Base-by-base conservation (phyloP, 805 yeast species). In the Scheffersomyces coipomensis region DNA sequence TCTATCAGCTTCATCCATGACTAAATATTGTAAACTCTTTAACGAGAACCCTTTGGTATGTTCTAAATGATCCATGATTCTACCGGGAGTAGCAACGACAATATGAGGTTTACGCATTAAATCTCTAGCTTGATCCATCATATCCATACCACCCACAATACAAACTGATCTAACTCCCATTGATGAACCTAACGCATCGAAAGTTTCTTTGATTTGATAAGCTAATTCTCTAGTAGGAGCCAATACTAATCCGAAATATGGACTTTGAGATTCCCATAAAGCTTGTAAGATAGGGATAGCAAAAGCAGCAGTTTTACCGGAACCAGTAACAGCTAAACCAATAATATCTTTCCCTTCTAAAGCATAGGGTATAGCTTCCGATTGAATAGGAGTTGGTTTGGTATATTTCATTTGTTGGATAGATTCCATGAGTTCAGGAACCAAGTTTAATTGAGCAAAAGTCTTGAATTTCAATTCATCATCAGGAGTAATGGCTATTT, bases 291-390 rank as follows among this genome's bases (percentile, higher is more conserved):
- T 88, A 1, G 99, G 99, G 37, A 93, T 80, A 7, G 98, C 97
- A 72, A 93, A 93, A 0, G 99, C 99, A 0, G 98, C 99, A 0
- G 99, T 93, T 63, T 91, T 91, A 47, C 99, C 99, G 3, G 97
- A 88, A 33, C 99, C 99, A 0, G 99, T 91, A 56, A 91, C 97
- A 0, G 99, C 99, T 45, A 91, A 75, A 11, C 99, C 99, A 55
- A 91, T 89, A 34, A 91, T 83, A 65, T 91, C 99, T 48, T 88
- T 80, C 3, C 97, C 97, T 49, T 84, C 79, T 15, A 93, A 65
- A 3, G 96, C 97, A 48, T 85, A 85, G 1, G 98, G 98, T 45
- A 91, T 85, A 10, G 97, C 78, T 61, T 88, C 88, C 6, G 83
- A 77, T 66, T 91, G 99, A 60, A 91, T 93, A 9, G 98, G 96